These are phyloP conservation scores for Globisporangium sylvaticum DNA, from an alignment of 352 stramenopile species.

Conservation along the genomic window DNA sequence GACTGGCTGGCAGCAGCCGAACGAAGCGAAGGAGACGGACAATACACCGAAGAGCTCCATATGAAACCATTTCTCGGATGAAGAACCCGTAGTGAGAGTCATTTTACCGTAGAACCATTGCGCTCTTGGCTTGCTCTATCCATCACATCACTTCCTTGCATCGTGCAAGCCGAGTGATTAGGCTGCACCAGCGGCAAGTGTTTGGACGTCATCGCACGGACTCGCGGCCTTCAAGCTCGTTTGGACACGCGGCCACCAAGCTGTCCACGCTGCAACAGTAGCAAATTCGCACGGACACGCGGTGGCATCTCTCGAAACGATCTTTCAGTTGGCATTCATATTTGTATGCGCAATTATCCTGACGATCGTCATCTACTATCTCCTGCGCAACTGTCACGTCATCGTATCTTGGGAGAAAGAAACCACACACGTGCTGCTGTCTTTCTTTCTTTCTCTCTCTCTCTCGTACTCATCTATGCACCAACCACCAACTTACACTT, in stretches of 20 bases:
- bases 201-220: too few species aligned
- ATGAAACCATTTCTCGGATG: not conserved
- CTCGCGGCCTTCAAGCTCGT: too few species aligned
- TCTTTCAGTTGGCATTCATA: not conserved
- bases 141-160: too few species aligned
- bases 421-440: not conserved
- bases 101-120: not conserved
- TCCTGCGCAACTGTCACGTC: not conserved
- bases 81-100: not conserved
- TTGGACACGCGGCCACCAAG: too few species aligned
- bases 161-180: too few species aligned
- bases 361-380: not conserved
- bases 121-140: too few species aligned
- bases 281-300: too few species aligned
- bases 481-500: constrained; percentile 38
- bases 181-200: too few species aligned
- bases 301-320: too few species aligned
- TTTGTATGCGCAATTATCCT: not conserved
- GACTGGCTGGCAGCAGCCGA: not conserved
- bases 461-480: not conserved
- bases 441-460: constrained; percentile 2
- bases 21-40: not conserved
- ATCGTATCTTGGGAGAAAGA: not conserved
- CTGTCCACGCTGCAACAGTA: too few species aligned
- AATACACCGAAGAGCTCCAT: not conserved